Base-by-base conservation (phyloP, 2,329 filamentous ascomycete genomes). In the Pseudocercospora musae region DNA sequence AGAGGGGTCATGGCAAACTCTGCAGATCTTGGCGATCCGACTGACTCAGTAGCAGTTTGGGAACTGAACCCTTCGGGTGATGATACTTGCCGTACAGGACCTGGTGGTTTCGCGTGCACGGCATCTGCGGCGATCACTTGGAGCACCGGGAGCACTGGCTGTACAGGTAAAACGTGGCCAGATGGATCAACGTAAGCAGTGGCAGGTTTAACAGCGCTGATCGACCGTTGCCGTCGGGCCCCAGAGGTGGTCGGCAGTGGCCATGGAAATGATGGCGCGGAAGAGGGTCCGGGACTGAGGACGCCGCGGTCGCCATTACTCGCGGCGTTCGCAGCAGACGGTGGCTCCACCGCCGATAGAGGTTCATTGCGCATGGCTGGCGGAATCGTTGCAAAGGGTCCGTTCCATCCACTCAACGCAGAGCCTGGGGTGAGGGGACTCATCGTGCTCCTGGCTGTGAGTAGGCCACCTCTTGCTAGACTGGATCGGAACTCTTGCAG, bases 401-500 rank as follows among this genome's bases (percentile, higher is more conserved):
- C 66, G 29, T 66, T 66, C 72, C 70, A 76, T 42, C 75, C 72
- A 29, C 66, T 71, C 57, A 72, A 66, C 1, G 73, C 71, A 10
- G 74, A 75, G 50, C 69, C 69, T 25, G 74, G 71, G 20, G 72
- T 72, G 20, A 74, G 70, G 7, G 74, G 74, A 27, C 71, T 74
- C 10, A 75, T 62, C 27, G 68, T 68, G 23, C 74, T 70, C 46
- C 74, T 70, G 8, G 68, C 66, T 15, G 69, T 63, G 44, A 75
- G 62, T 3, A 73, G 55, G 77, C 80, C 72, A 20, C 73, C 73
- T 13, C 71, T 65, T 11, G 71, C 65, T 3, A 75, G 81, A 78
- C 71, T 83, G 73, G 68, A 84, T 76, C 65, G 83, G 73, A 93
- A 94, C 71, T 94, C 90, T 74, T 93, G 90, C 53, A 96, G 79